phyloP scores from a whole-genome alignment of 2,329 filamentous ascomycete species.

The Verticillium isaacii region DNA sequence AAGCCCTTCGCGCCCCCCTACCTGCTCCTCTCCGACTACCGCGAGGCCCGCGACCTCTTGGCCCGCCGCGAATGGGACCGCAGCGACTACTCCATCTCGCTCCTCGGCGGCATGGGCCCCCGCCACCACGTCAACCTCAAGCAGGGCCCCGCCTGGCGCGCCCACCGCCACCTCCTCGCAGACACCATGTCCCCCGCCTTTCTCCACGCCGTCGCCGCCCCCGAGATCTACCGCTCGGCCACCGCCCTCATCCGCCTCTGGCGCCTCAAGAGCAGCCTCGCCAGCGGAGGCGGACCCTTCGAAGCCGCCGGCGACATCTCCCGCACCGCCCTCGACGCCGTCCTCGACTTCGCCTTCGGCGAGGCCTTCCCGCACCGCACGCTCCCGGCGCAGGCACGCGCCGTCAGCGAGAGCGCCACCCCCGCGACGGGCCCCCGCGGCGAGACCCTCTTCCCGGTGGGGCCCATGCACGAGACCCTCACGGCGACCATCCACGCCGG shows the following conservation, averaged over 20 bases:
- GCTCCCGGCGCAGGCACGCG: not conserved
- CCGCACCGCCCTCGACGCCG: slow-evolving; percentile 23
- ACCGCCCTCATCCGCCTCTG: slow-evolving; percentile 26
- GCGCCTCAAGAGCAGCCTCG: slow-evolving; percentile 23
- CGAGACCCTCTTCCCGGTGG: not conserved
- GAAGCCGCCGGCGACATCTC: slow-evolving; percentile 22
- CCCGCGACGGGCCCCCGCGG: not conserved
- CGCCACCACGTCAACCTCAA: slow-evolving; percentile 25
- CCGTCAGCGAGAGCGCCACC: not conserved
- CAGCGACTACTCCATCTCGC: slow-evolving; percentile 10
- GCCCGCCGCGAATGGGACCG: slow-evolving; percentile 41
- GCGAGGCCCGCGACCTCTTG: slow-evolving; percentile 31
- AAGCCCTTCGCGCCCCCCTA: slow-evolving; percentile 35
- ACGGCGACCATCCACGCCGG: slow-evolving; percentile 6
- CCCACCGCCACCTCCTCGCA: slow-evolving; percentile 27
- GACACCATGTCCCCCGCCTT: slow-evolving; percentile 31
- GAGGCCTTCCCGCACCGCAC: not conserved
- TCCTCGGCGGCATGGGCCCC: slow-evolving; percentile 25
- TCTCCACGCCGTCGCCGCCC: slow-evolving; percentile 24
- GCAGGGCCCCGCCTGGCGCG: slow-evolving; percentile 23
- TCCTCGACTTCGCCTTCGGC: slow-evolving; percentile 25
- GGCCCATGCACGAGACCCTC: slow-evolving; percentile 6
- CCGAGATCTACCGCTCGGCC: slow-evolving; percentile 24
- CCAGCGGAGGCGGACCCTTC: slow-evolving; percentile 22
- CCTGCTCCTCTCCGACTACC: slow-evolving; percentile 34